phyloP scores from a whole-genome alignment of 176 grass and related monocot genomes.

The Alopecurus myosuroides region DNA sequence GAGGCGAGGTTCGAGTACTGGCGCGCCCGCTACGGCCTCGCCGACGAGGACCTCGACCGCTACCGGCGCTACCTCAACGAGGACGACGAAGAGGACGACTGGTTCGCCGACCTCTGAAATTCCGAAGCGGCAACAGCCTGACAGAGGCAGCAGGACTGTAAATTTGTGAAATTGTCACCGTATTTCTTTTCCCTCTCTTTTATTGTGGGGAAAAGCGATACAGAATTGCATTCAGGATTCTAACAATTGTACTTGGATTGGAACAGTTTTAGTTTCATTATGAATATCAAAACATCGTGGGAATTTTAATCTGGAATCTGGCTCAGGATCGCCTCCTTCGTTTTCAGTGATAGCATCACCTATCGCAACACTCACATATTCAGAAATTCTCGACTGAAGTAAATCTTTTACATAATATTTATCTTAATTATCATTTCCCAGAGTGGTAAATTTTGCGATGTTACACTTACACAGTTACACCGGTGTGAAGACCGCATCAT shows the following conservation, averaged over 20 bases:
- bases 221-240: neutral
- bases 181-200: neutral
- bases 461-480: neutral
- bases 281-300: neutral
- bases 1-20: constrained; percentile 34
- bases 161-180: neutral
- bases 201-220: neutral
- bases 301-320: neutral
- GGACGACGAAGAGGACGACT: neutral
- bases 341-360: neutral
- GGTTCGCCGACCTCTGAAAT: constrained; percentile 25
- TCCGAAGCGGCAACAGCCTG: too few relatives aligned
- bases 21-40: constrained; percentile 2
- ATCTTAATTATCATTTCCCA: too few relatives aligned
- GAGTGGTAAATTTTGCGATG: too few relatives aligned
- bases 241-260: neutral
- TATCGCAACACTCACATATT: too few relatives aligned
- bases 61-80: neutral
- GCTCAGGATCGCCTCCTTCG: neutral
- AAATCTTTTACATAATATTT: too few relatives aligned
- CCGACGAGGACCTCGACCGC: neutral
- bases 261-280: neutral
- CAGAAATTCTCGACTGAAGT: too few relatives aligned
- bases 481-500: neutral
- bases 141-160: neutral